These are phyloP conservation scores for Scheffersomyces illinoinensis DNA, from an alignment of 1,139 yeast genomes.

Conservation along the genomic window DNA sequence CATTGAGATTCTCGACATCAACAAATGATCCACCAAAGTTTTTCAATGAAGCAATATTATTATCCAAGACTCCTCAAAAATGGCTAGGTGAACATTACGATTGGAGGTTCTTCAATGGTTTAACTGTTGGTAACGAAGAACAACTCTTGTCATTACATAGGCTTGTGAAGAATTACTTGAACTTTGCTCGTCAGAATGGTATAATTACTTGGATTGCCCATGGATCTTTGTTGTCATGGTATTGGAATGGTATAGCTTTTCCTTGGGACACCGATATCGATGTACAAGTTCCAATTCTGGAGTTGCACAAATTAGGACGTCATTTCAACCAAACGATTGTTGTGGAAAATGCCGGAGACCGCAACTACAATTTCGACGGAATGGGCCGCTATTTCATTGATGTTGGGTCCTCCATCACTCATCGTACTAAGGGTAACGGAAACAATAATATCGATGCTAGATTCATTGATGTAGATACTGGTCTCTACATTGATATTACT, in stretches of 20 bases:
- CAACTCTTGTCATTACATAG: conserved; percentile 30
- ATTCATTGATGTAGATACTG: conserved; percentile 22
- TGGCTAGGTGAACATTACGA: conserved; percentile 47
- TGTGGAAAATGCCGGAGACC: conserved; percentile 20
- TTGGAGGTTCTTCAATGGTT: conserved; percentile 39
- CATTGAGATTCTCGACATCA: conserved; percentile 8
- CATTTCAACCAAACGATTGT: conserved; percentile 22
- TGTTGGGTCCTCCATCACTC: conserved; percentile 18
- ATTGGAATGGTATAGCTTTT: conserved; percentile 27
- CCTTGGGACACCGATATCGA: conserved; percentile 30
- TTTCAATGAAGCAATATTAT: conserved; percentile 32
- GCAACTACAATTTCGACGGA: conserved; percentile 16
- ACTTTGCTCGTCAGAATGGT: conserved; percentile 29
- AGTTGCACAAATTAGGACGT: conserved; percentile 18
- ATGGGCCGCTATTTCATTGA: conserved; percentile 20
- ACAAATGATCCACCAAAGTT: conserved; percentile 27
- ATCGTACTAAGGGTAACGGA: conserved; percentile 18
- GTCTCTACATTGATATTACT: conserved; percentile 22
- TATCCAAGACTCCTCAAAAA: conserved; percentile 16
- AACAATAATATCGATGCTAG: conserved; percentile 22
- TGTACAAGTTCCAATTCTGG: conserved; percentile 25
- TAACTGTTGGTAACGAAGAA: conserved; percentile 27
- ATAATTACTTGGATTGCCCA: conserved; percentile 44
- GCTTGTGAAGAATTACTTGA: conserved; percentile 30
- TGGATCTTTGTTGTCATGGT: conserved; percentile 31